A percentile compares a stretch with the other conserved stretches of the same genome.
These are phyloP conservation scores for Mycena sanguinolenta DNA, from an alignment of 768 basidiomycete species.

Conservation along the genomic window DNA sequence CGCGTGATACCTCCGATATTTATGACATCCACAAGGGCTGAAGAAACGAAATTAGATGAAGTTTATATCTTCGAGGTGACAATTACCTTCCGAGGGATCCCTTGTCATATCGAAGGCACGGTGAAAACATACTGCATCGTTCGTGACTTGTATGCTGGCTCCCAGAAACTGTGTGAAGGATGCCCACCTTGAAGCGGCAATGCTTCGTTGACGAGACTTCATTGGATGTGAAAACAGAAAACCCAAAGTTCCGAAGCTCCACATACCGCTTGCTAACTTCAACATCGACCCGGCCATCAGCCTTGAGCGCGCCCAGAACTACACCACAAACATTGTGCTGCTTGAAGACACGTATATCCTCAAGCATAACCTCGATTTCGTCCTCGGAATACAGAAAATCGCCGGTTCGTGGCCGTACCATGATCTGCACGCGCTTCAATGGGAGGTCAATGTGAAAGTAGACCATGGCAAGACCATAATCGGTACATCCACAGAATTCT, in stretches of 20 bases:
- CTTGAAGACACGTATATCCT: constrained; percentile 77
- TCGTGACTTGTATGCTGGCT: not conserved
- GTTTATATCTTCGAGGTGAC: not conserved
- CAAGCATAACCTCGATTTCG: constrained; percentile 81
- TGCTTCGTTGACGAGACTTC: constrained; percentile 40
- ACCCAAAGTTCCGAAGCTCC: constrained; percentile 4
- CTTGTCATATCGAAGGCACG: constrained; percentile 65
- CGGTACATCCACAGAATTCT: constrained; percentile 61
- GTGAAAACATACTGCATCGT: constrained; percentile 33
- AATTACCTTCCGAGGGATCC: constrained; percentile 72
- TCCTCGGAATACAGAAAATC: constrained; percentile 80
- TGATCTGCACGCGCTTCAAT: constrained; percentile 60
- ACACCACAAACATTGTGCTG: constrained; percentile 70
- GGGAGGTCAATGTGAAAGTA: not conserved
- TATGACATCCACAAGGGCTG: constrained; percentile 64
- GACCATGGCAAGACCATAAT: constrained; percentile 69
- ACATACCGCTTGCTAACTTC: constrained; percentile 67
- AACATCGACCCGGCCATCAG: constrained; percentile 71
- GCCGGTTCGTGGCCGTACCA: constrained; percentile 85
- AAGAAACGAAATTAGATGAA: constrained; percentile 5
- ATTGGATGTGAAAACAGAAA: not conserved
- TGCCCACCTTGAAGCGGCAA: constrained; percentile 38
- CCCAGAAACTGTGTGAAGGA: not conserved
- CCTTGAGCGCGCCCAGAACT: constrained; percentile 73
- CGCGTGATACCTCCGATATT: constrained; percentile 77